These are phyloP conservation scores for Spathaspora passalidarum DNA, from an alignment of 805 yeast species.

Conservation along the genomic window DNA sequence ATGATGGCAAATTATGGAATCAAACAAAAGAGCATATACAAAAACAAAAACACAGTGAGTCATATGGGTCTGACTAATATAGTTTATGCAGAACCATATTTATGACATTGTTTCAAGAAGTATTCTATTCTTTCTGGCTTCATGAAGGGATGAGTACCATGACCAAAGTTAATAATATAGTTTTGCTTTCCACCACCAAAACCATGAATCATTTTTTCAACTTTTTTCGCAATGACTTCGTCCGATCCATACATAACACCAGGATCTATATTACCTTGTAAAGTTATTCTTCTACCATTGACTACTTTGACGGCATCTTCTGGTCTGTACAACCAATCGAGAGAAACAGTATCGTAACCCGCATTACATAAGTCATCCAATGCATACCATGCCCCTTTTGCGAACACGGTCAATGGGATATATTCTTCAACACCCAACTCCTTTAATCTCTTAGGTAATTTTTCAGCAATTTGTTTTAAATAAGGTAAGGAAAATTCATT, in stretches of 20 bases:
- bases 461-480: slow-evolving; percentile 67
- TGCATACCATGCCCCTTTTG: slow-evolving; percentile 98
- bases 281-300: slow-evolving; percentile 67
- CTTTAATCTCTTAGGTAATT: slow-evolving; percentile 63
- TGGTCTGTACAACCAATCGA: slow-evolving; percentile 91
- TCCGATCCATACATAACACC: slow-evolving; percentile 90
- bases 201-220: slow-evolving; percentile 81
- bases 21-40: background rate
- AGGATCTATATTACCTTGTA: slow-evolving; percentile 96
- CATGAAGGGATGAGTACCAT: slow-evolving; percentile 98
- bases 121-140: slow-evolving; percentile 84
- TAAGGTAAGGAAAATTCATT: slow-evolving; percentile 87
- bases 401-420: slow-evolving; percentile 86
- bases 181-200: slow-evolving; percentile 93
- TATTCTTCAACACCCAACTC: slow-evolving; percentile 69
- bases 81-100: slow-evolving; percentile 50
- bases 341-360: slow-evolving; percentile 84
- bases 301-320: slow-evolving; percentile 74
- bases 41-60: background rate
- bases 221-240: slow-evolving; percentile 76
- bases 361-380: slow-evolving; percentile 76
- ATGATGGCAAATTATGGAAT: background rate
- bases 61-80: too few species aligned
- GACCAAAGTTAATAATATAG: slow-evolving; percentile 94
- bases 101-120: slow-evolving; percentile 84